phyloP scores from a whole-genome alignment of 2,329 filamentous ascomycete species.

The Neopestalotiopsis rosae region DNA sequence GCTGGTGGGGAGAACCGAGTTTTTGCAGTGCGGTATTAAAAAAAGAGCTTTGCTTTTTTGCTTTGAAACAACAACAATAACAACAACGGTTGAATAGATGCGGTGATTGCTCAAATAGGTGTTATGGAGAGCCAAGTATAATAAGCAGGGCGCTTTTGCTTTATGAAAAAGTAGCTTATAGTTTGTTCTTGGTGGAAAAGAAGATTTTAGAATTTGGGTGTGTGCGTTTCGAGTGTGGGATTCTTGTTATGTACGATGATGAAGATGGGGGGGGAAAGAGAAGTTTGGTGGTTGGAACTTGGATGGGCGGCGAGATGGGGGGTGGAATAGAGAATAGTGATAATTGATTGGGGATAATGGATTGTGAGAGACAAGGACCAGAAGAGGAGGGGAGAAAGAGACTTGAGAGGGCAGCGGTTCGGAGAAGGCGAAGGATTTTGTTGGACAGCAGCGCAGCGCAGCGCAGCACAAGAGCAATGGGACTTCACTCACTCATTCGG shows the following conservation, averaged over 20 bases:
- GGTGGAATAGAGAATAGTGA: not conserved
- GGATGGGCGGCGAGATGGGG: not conserved
- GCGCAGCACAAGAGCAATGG: not conserved
- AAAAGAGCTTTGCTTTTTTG: slow-evolving; percentile 7
- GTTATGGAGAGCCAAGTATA: not conserved
- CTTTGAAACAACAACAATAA: slow-evolving; percentile 17
- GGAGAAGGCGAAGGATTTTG: slow-evolving; percentile 23
- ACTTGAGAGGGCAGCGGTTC: slow-evolving; percentile 10
- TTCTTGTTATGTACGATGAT: not conserved
- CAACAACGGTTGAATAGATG: slow-evolving; percentile 3
- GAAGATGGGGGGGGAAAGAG: not conserved
- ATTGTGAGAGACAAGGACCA: not conserved
- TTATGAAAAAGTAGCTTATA: not conserved
- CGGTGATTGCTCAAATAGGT: slow-evolving; percentile 10
- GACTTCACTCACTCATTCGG: not conserved
- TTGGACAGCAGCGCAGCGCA: slow-evolving; percentile 13
- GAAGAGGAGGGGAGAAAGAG: slow-evolving; percentile 7
- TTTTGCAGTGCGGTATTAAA: slow-evolving; percentile 19
- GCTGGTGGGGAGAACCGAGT: slow-evolving; percentile 11
- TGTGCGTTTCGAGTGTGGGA: not conserved
- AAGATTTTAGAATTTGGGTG: not conserved
- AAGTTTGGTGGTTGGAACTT: not conserved
- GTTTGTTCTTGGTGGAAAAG: not conserved
- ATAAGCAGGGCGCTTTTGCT: not conserved
- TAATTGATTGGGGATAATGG: slow-evolving; percentile 8